Evolutionary conservation across 2,329 filamentous ascomycete species (phyloP).

Genomic region (Curvularia spicifera): DNA sequence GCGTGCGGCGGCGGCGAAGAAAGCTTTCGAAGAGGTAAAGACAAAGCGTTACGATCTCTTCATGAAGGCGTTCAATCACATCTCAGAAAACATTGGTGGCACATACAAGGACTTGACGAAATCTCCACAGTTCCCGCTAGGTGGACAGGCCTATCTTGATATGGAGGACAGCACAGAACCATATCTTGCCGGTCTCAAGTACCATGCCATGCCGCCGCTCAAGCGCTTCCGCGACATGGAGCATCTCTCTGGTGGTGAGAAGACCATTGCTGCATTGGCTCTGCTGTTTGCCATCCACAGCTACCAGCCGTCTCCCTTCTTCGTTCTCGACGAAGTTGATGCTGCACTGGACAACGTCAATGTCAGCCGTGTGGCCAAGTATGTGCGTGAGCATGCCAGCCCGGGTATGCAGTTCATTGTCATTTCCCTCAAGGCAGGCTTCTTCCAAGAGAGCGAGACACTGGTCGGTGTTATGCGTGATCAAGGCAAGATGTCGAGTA

Average conservation of each 20-base stretch:
- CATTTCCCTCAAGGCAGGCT: slow-evolving; percentile 90
- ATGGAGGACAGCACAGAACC: slow-evolving; percentile 97
- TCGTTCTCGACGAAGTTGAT: slow-evolving; percentile 97
- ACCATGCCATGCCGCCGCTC: slow-evolving; percentile 97
- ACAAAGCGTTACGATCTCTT: slow-evolving; percentile 86
- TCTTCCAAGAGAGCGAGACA: slow-evolving; percentile 97
- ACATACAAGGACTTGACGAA: slow-evolving; percentile 97
- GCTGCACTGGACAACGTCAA: slow-evolving; percentile 98
- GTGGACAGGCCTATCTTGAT: slow-evolving; percentile 85
- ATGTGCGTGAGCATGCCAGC: slow-evolving; percentile 90
- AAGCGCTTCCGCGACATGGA: slow-evolving; percentile 99
- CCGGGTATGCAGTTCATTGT: slow-evolving; percentile 99
- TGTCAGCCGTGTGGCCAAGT: slow-evolving; percentile 93
- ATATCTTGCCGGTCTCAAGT: slow-evolving; percentile 94
- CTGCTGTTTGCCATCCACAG: slow-evolving; percentile 95
- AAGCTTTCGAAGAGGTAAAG: slow-evolving; percentile 84
- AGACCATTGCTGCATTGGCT: slow-evolving; percentile 98
- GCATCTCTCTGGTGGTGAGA: slow-evolving; percentile 94
- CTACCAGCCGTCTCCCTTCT: slow-evolving; percentile 95
- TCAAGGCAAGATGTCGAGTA: slow-evolving; percentile 89
- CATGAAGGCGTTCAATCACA: slow-evolving; percentile 93
- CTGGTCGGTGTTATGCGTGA: slow-evolving; percentile 95
- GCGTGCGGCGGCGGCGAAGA: slow-evolving; percentile 74
- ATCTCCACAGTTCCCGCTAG: slow-evolving; percentile 88
- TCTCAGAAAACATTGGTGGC: slow-evolving; percentile 89